Percentiles rank a stretch among this genome's conserved stretches.
Conservation (phyloP, 2,329 filamentous ascomycete genomes). For the Elsinoe ampelina region DNA sequence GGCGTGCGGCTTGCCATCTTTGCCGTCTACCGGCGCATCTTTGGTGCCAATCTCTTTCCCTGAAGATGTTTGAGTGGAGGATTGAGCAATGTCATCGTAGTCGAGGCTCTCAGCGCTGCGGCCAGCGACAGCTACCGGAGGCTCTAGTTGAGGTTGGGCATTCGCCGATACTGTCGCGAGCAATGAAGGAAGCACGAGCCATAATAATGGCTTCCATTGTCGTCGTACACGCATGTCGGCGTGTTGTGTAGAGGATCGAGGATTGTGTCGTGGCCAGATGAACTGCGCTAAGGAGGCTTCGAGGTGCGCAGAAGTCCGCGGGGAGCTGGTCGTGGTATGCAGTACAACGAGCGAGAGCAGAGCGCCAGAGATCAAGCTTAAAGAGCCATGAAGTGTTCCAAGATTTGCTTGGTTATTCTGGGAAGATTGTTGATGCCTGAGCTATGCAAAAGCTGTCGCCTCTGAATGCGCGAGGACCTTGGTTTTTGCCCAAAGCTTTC, state of each 20-base stretch:
- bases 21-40: constrained; percentile 82
- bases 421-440: background rate
- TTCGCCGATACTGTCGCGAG: background rate
- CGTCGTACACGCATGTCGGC: constrained; percentile 8
- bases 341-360: too few species aligned
- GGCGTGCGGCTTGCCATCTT: constrained; percentile 85
- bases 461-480: background rate
- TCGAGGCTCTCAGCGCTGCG: constrained; percentile 23
- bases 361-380: too few species aligned
- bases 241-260: background rate
- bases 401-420: background rate
- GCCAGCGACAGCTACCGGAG: constrained; percentile 15
- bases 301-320: too few species aligned
- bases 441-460: background rate
- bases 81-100: constrained; percentile 17
- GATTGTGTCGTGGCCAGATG: background rate
- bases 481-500: constrained; percentile 1
- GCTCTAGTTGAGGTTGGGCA: background rate
- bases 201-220: constrained; percentile 7
- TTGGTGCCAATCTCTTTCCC: constrained; percentile 47
- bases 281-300: background rate
- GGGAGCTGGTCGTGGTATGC: too few species aligned
- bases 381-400: too few species aligned
- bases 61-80: background rate
- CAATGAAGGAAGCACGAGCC: constrained; percentile 5